These are phyloP conservation scores for Wakefieldia striispora DNA, from an alignment of 768 basidiomycete genomes.

Conservation along the genomic window DNA sequence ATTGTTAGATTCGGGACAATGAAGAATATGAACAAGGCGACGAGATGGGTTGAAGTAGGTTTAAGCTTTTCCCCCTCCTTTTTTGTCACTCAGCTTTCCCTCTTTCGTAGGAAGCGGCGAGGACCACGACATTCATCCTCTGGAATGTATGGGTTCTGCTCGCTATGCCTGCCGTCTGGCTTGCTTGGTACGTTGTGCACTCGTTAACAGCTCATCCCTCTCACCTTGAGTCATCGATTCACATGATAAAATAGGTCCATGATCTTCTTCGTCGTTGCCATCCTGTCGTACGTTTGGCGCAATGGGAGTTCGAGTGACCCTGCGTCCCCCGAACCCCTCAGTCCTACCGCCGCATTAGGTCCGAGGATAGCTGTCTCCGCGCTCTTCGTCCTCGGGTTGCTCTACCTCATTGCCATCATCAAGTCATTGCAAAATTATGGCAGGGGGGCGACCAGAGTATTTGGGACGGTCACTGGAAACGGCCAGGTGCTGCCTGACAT, in stretches of 20 bases:
- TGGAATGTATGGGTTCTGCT: constrained; percentile 74
- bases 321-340: constrained; percentile 34
- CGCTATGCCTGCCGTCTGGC: constrained; percentile 67
- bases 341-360: constrained; percentile 40
- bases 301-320: constrained; percentile 49
- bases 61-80: not conserved
- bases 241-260: constrained; percentile 48
- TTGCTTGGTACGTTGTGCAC: constrained; percentile 51
- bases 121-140: constrained; percentile 42
- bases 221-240: not conserved
- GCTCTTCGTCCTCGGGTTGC: constrained; percentile 53
- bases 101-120: constrained; percentile 52
- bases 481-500: not conserved
- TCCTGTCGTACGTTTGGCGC: constrained; percentile 68
- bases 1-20: constrained; percentile 71
- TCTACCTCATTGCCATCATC: constrained; percentile 63
- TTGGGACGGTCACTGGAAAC: not conserved
- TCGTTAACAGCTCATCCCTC: not conserved
- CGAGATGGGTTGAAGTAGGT: constrained; percentile 69
- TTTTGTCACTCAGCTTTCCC: not conserved
- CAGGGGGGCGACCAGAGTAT: constrained; percentile 1
- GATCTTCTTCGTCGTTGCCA: constrained; percentile 59
- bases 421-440: constrained; percentile 63
- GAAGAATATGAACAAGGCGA: constrained; percentile 69
- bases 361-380: constrained; percentile 55